Conservation (phyloP, 176 grass and related monocot genomes). For the Oryza australiensis region DNA sequence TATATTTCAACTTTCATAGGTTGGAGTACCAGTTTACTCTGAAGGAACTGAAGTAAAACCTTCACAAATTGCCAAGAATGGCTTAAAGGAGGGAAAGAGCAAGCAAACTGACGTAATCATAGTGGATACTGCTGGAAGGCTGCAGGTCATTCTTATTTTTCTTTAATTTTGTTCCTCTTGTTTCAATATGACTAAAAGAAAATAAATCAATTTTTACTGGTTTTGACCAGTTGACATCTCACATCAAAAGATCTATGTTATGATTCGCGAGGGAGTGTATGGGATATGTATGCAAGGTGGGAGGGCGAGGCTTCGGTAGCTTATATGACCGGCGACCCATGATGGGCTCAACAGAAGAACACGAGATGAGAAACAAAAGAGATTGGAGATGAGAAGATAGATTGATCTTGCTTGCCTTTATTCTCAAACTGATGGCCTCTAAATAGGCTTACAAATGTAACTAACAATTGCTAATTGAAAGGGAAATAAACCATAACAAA, state of each 20-base stretch:
- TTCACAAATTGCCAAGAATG: slow-evolving; percentile 82
- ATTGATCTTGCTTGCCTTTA: too few species aligned
- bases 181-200: slow-evolving; percentile 8
- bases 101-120: slow-evolving; percentile 80
- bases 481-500: too few species aligned
- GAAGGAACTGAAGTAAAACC: slow-evolving; percentile 75
- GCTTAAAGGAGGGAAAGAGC: slow-evolving; percentile 77
- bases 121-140: slow-evolving; percentile 92
- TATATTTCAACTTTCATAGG: slow-evolving; percentile 52
- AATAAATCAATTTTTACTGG: background rate
- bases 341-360: too few species aligned
- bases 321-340: too few species aligned
- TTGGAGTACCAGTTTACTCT: slow-evolving; percentile 85
- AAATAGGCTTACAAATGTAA: too few species aligned
- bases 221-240: background rate
- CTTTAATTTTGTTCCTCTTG: background rate
- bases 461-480: too few species aligned
- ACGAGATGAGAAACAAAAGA: too few species aligned
- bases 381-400: too few species aligned
- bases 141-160: slow-evolving; percentile 68
- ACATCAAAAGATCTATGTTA: background rate
- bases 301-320: too few species aligned
- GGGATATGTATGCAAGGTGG: too few species aligned
- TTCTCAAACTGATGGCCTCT: too few species aligned
- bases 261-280: too few species aligned